Conservation (phyloP, 257 asterid species). For the Cinchona pubescens region DNA sequence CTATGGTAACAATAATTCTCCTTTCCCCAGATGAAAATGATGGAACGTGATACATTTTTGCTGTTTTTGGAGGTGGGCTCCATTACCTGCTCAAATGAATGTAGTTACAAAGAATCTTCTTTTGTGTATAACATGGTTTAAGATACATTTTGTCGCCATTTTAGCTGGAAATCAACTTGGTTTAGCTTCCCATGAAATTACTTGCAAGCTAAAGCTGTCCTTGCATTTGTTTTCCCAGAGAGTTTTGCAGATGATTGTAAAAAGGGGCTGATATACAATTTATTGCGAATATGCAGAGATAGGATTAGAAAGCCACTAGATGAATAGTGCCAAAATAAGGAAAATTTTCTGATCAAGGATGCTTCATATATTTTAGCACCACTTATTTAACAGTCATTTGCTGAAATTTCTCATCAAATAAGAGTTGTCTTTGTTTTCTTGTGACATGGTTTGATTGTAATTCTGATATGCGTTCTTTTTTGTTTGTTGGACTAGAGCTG, state of each 20-base stretch:
- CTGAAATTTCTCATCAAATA: neutral
- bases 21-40: slow-evolving; percentile 92
- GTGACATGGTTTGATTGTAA: slow-evolving; percentile 4
- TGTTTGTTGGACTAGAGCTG: slow-evolving; percentile 64
- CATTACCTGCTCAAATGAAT: slow-evolving; percentile 49
- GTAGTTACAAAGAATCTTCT: slow-evolving; percentile 32
- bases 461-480: slow-evolving; percentile 45
- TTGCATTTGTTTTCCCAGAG: neutral
- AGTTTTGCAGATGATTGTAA: neutral
- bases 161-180: slow-evolving; percentile 9
- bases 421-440: neutral
- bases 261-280: neutral
- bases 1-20: slow-evolving; percentile 62
- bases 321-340: neutral
- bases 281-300: neutral
- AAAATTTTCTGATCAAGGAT: neutral
- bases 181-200: neutral
- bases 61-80: slow-evolving; percentile 56
- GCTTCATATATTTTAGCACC: neutral
- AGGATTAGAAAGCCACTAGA: neutral
- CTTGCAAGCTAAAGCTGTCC: neutral
- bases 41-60: slow-evolving; percentile 74
- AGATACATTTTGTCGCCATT: slow-evolving; percentile 5
- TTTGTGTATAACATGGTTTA: slow-evolving; percentile 9
- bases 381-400: neutral